phyloP scores from a whole-genome alignment of 495 filamentous ascomycete species.

The Neurospora sp. region DNA sequence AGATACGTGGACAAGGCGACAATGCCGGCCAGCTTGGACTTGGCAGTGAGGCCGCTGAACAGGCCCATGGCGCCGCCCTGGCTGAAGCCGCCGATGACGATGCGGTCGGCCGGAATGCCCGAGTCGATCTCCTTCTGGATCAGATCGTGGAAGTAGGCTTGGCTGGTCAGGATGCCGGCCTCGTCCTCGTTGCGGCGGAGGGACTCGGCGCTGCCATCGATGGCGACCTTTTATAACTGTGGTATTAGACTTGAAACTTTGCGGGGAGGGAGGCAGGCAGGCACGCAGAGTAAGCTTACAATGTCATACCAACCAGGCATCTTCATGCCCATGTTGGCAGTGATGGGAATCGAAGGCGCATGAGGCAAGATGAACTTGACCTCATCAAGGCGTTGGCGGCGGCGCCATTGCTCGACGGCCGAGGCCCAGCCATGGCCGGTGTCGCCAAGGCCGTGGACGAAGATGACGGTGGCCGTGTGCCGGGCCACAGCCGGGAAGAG shows the following conservation, averaged over 20 bases:
- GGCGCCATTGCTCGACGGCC: conserved; percentile 83
- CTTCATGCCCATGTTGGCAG: conserved; percentile 66
- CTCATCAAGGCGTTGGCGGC: conserved; percentile 73
- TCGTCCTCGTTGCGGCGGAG: conserved; percentile 57
- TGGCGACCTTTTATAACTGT: conserved; percentile 11
- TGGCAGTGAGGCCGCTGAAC: conserved; percentile 58
- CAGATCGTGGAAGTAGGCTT: conserved; percentile 65
- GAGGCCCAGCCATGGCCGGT: conserved; percentile 63
- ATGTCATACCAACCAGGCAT: conserved; percentile 97
- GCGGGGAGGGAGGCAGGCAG: not conserved
- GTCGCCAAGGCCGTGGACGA: conserved; percentile 76
- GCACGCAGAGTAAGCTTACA: conserved; percentile 37
- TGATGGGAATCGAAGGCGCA: conserved; percentile 84
- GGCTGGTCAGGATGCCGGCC: conserved; percentile 60
- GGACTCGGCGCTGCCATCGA: conserved; percentile 35
- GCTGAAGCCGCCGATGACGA: conserved; percentile 66
- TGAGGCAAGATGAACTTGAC: conserved; percentile 90
- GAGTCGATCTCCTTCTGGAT: conserved; percentile 75
- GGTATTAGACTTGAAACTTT: not conserved
- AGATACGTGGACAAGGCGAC: conserved; percentile 80
- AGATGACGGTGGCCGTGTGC: conserved; percentile 92
- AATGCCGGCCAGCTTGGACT: conserved; percentile 73
- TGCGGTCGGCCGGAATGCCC: conserved; percentile 72
- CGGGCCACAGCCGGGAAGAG: conserved; percentile 79
- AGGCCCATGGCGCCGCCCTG: conserved; percentile 47